Conservation (phyloP, 2,329 filamentous ascomycete genomes). For the Shiraia bambusicola region DNA sequence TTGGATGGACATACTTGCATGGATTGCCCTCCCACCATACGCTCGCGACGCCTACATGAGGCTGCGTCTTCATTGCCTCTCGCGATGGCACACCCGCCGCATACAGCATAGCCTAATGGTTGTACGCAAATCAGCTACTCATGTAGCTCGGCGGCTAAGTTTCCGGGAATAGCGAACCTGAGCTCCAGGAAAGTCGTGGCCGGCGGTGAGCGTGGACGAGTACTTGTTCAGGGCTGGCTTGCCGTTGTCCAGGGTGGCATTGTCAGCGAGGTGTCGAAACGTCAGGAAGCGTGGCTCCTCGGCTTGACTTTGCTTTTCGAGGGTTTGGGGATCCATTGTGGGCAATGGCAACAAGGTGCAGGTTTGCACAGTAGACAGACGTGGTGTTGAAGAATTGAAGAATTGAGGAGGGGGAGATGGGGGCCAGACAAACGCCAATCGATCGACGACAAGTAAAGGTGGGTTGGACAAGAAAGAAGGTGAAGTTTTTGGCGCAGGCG, state of each 20-base stretch:
- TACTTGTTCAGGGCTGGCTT: conserved; percentile 77
- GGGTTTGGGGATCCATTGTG: conserved; percentile 42
- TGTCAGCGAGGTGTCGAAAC: conserved; percentile 58
- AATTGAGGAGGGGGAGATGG: not conserved
- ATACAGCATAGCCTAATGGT: conserved; percentile 84
- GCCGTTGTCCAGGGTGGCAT: conserved; percentile 57
- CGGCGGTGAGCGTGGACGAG: conserved; percentile 78
- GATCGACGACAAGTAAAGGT: not conserved
- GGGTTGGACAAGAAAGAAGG: conserved; percentile 3
- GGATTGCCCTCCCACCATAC: conserved; percentile 99
- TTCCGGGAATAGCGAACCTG: conserved; percentile 58
- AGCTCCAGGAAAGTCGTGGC: conserved; percentile 87
- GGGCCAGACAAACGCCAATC: not conserved
- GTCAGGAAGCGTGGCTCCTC: conserved; percentile 54
- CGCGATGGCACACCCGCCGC: conserved; percentile 83
- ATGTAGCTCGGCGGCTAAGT: not conserved
- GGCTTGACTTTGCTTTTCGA: conserved; percentile 39
- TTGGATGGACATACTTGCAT: conserved; percentile 69
- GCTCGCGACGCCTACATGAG: conserved; percentile 86
- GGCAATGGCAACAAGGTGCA: not conserved
- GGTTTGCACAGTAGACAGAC: not conserved
- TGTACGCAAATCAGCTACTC: conserved; percentile 8
- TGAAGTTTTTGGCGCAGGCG: conserved; percentile 9
- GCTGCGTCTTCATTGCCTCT: conserved; percentile 83
- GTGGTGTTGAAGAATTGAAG: not conserved